These are phyloP conservation scores for Backusella tarrabulga DNA, from an alignment of 192 early-diverging fungal species.

Conservation along the genomic window DNA sequence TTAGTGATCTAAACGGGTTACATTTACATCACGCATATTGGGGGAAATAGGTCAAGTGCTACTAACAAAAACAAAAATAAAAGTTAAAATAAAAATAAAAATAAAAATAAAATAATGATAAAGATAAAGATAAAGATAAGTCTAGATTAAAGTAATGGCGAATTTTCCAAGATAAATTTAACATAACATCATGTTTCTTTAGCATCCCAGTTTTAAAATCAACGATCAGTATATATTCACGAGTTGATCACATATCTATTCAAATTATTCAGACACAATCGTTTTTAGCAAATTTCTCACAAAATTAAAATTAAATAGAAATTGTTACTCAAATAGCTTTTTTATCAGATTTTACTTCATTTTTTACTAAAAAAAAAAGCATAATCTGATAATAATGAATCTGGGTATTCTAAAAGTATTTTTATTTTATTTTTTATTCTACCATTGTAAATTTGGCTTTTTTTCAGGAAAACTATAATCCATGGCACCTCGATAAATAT, in stretches of 20 bases:
- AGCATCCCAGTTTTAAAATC: not conserved
- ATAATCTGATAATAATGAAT: not conserved
- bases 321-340: too few relatives aligned
- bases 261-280: not conserved
- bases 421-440: not conserved
- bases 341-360: conserved; percentile 6
- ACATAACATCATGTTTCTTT: not conserved
- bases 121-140: not conserved
- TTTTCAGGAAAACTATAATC: conserved; percentile 37
- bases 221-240: not conserved
- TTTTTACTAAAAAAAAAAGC: not conserved
- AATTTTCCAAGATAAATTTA: not conserved
- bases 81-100: too few relatives aligned
- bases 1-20: not conserved
- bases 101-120: not conserved
- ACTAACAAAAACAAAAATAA: not conserved
- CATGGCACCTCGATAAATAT: conserved; percentile 48
- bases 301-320: too few relatives aligned
- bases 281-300: too few relatives aligned
- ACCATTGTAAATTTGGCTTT: conserved; percentile 16
- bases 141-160: not conserved
- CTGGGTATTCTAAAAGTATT: not conserved
- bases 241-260: not conserved
- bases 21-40: not conserved
- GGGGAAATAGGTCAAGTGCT: not conserved